Conservation (phyloP, 2,329 filamentous ascomycete species). For the Aspergillus spinulosporus region DNA sequence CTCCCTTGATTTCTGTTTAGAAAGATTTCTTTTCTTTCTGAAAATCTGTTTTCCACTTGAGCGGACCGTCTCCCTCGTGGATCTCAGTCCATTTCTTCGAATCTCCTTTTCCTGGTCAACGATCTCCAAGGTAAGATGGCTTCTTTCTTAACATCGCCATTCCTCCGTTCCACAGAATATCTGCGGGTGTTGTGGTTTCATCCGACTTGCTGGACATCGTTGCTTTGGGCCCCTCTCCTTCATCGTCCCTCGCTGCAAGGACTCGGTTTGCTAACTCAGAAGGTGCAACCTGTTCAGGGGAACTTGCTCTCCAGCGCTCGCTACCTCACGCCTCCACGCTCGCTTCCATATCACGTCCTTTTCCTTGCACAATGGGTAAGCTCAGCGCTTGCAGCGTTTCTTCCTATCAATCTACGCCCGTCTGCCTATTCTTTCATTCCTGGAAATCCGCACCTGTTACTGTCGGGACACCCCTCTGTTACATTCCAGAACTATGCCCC, state of each 20-base stretch:
- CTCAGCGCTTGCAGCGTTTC: conserved; percentile 21
- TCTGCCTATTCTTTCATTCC: conserved; percentile 9
- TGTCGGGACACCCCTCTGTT: conserved; percentile 10
- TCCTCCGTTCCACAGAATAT: conserved; percentile 12
- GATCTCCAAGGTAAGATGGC: conserved; percentile 19
- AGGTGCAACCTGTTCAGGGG: conserved; percentile 29
- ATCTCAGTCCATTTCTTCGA: conserved; percentile 10
- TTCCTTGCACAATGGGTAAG: conserved; percentile 43
- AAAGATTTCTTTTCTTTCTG: conserved; percentile 21
- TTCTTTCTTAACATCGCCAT: conserved; percentile 5
- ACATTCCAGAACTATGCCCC: conserved; percentile 19
- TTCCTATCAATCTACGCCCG: conserved; percentile 14
- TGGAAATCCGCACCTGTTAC: conserved; percentile 2
- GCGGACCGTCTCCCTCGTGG: conserved; percentile 12
- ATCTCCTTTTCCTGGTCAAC: conserved; percentile 19
- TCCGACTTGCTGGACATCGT: conserved; percentile 9
- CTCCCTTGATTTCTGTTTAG: conserved; percentile 22
- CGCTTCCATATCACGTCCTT: conserved; percentile 26
- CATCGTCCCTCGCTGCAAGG: conserved; percentile 19
- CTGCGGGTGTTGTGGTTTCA: conserved; percentile 15
- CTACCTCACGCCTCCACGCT: conserved; percentile 25
- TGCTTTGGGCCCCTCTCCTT: conserved; percentile 16
- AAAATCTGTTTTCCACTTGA: conserved; percentile 15
- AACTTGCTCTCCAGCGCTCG: conserved; percentile 29
- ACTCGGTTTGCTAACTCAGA: conserved; percentile 25